Evolutionary conservation across 306 rosid genomes (phyloP).

Genomic region (Cucumis sativus): DNA sequence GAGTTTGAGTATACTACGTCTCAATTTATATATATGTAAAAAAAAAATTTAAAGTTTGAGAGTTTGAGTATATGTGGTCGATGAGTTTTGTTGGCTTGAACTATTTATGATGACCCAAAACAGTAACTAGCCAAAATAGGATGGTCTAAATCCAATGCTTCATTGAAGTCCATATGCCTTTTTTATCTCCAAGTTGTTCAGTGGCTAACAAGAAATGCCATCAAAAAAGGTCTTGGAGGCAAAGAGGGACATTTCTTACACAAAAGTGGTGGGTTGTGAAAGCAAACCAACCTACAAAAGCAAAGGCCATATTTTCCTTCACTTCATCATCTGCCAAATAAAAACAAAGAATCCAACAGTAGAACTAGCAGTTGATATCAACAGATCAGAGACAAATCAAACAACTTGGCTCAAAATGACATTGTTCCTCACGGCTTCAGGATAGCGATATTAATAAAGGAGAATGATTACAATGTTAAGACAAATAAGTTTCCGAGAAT

Average conservation of each 20-base stretch:
- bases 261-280: background rate
- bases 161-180: background rate
- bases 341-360: background rate
- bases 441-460: background rate
- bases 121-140: background rate
- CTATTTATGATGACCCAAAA: background rate
- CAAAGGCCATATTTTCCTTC: slow-evolving; percentile 1
- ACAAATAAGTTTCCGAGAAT: background rate
- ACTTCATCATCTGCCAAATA: background rate
- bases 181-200: background rate
- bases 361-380: background rate
- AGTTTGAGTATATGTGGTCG: background rate
- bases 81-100: background rate
- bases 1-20: background rate
- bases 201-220: slow-evolving; percentile 2
- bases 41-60: background rate
- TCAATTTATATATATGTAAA: background rate
- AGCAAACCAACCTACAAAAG: background rate
- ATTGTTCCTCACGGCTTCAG: background rate
- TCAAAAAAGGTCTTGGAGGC: background rate
- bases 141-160: background rate
- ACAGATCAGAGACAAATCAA: background rate
- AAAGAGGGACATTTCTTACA: background rate
- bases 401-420: background rate
- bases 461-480: no score